Evolutionary conservation across 805 yeast species (phyloP).

Genomic region (Yamadazyma endophytica): DNA sequence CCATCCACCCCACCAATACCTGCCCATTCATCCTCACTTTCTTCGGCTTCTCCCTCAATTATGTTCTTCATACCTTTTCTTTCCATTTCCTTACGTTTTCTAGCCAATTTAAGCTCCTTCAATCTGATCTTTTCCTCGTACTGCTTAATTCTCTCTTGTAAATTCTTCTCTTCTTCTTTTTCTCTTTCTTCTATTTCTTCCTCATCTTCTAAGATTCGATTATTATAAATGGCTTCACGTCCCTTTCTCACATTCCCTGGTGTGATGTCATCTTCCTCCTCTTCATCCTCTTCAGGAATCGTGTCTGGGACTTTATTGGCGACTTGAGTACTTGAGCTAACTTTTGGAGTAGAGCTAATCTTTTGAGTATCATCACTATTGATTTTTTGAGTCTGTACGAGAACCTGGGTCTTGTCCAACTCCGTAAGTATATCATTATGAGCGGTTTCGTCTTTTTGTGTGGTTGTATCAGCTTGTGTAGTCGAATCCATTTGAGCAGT

Average conservation of each 20-base stretch:
- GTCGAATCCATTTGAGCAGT: neutral
- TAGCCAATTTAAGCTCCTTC: constrained; percentile 29
- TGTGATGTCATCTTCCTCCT: constrained; percentile 17
- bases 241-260: constrained; percentile 22
- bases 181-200: constrained; percentile 20
- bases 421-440: too few species aligned
- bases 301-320: constrained; percentile 1
- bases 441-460: constrained; percentile 3
- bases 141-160: constrained; percentile 25
- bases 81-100: constrained; percentile 49
- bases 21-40: constrained; percentile 85
- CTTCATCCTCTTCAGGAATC: constrained; percentile 16
- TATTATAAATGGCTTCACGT: constrained; percentile 16
- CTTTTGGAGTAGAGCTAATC: neutral
- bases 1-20: constrained; percentile 77
- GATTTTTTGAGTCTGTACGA: too few species aligned
- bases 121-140: constrained; percentile 36
- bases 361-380: constrained; percentile 3
- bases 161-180: constrained; percentile 21
- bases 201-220: constrained; percentile 11
- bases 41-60: constrained; percentile 80
- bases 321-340: neutral
- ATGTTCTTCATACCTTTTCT: constrained; percentile 54
- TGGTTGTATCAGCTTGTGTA: constrained; percentile 2
- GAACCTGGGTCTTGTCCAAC: neutral